These are phyloP conservation scores for Eudorina sp. DNA, from an alignment of 139 green algal genomes.

Conservation along the genomic window DNA sequence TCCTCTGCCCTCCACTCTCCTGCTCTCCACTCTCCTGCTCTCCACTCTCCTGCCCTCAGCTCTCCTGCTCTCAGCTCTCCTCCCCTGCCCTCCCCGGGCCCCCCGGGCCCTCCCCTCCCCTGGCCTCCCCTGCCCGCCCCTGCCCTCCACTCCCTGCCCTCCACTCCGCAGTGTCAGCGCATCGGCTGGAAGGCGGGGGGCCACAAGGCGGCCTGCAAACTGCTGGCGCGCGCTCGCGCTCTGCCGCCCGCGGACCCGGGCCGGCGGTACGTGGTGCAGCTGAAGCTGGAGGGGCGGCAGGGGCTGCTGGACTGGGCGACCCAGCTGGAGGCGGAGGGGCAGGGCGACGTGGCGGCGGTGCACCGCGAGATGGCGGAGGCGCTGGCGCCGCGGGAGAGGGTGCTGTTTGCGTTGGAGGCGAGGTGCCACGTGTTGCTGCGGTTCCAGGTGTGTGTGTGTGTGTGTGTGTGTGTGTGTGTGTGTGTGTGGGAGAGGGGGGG, in stretches of 20 bases:
- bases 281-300: not conserved
- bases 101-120: no score
- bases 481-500: no score
- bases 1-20: no score
- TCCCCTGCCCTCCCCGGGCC: no score
- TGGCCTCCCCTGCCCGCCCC: no score
- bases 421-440: not conserved
- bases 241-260: not conserved
- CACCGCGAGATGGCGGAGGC: not conserved
- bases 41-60: no score
- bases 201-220: slow-evolving; percentile 35
- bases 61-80: no score
- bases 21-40: no score
- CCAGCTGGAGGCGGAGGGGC: not conserved
- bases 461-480: no score
- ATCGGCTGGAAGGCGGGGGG: slow-evolving; percentile 11
- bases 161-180: not conserved
- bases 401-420: slow-evolving; percentile 27
- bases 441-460: no score
- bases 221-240: not conserved
- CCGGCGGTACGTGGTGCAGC: slow-evolving; percentile 23
- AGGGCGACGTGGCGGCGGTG: not conserved
- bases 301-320: not conserved
- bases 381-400: slow-evolving; percentile 11
- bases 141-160: no score